phyloP scores from a whole-genome alignment of 495 filamentous ascomycete species.

The Neohortaea acidophila region DNA sequence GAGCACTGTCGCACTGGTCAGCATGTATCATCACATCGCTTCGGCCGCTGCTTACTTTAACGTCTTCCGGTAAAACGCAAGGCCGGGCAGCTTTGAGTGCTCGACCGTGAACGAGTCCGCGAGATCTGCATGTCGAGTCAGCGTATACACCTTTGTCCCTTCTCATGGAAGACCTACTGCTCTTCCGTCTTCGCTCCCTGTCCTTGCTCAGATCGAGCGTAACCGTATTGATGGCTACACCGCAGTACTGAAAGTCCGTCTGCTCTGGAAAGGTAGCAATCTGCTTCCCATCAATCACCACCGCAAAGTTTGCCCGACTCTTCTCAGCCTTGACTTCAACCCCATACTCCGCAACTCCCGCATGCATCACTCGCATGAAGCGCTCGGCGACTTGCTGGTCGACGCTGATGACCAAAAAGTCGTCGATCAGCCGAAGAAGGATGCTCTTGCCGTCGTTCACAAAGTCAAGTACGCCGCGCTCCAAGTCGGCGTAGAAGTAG shows the following conservation, averaged over 20 bases:
- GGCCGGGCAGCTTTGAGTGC: constrained; percentile 48
- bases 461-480: constrained; percentile 52
- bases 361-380: constrained; percentile 68
- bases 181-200: constrained; percentile 33
- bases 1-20: constrained; percentile 37
- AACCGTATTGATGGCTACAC: constrained; percentile 54
- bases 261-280: constrained; percentile 37
- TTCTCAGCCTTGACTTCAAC: constrained; percentile 63
- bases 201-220: constrained; percentile 63
- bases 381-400: constrained; percentile 43
- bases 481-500: constrained; percentile 83
- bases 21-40: neutral
- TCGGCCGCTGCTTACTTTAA: constrained; percentile 37
- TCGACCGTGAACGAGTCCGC: constrained; percentile 66
- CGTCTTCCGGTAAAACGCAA: constrained; percentile 64
- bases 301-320: constrained; percentile 71
- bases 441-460: constrained; percentile 43
- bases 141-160: neutral
- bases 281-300: constrained; percentile 38
- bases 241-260: constrained; percentile 71
- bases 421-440: constrained; percentile 72
- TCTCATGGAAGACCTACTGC: constrained; percentile 25
- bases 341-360: constrained; percentile 63
- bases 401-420: constrained; percentile 78
- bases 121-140: constrained; percentile 23